Base-by-base conservation (phyloP, 495 filamentous ascomycete species). In the Penicillium malachiteum region DNA sequence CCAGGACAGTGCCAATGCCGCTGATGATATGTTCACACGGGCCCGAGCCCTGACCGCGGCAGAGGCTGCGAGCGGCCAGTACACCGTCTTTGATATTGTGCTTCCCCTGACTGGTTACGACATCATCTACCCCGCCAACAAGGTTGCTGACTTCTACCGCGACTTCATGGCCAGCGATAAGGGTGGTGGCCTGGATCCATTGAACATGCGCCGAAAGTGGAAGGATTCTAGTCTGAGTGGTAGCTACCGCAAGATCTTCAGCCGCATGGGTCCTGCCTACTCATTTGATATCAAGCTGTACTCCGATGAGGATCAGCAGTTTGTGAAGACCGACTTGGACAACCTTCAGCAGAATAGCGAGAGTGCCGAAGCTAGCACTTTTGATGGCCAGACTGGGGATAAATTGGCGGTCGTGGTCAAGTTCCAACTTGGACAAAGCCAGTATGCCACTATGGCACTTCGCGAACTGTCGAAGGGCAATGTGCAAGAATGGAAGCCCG, bases 71-170 rank as follows among this genome's bases (percentile, higher is more conserved):
- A 90, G 84, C 60, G 89, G 89, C 9, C 83, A 86, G 52, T 96
- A 88, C 68, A 81, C 76, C 31, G 88, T 97, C 59, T 92, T 88
- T 62, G 94, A 98, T 63, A 65, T 98, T 51, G 93, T 98, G n/a
- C 79, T 98, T 3, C 92, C 94, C n/a, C 85, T 87, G 11, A 93
- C 95, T 5, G 94, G 94, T 32, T 97, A 82, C 71, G 92, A 96
- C 59, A 82, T 97, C 32, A 68, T 87, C 7, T 98, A 97, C 65
- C 94, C 94, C 2, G 66, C 75, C 3, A 96, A 97, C 62, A 81
- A 81, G n/a, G 82, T 97, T 61, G 86, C 84, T 12, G 81, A 84
- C 9, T 92, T 86, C 66, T 98, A 97, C 69, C 78, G 76, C 52
- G 72, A 78, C 8, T 94, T 96, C 70, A 97, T 98, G 95, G 81